Conservation (phyloP, 1,284 basidiomycete species). For the Fomes fomentarius region DNA sequence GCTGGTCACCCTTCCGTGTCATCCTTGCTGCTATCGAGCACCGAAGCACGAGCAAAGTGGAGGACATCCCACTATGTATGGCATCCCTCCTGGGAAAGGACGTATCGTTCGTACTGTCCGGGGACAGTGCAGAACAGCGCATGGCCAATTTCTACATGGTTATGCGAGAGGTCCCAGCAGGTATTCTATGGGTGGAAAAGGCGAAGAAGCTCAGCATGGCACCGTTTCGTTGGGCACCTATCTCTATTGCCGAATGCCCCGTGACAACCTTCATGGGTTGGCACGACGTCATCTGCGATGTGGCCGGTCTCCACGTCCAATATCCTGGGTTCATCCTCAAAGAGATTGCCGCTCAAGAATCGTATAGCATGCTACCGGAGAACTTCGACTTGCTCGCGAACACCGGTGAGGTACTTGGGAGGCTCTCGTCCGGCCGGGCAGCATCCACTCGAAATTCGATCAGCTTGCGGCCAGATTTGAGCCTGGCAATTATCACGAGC, state of each 20-base stretch:
- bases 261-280: neutral
- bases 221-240: neutral
- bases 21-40: neutral
- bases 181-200: neutral
- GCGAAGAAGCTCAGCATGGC: neutral
- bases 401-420: neutral
- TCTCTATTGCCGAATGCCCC: neutral
- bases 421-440: neutral
- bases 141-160: neutral
- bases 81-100: neutral
- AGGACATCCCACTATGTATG: neutral
- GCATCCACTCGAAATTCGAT: neutral
- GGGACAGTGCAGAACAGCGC: neutral
- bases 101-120: neutral
- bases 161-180: neutral
- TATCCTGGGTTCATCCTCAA: neutral
- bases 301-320: neutral
- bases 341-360: neutral
- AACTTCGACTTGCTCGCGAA: neutral
- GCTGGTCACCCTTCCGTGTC: neutral
- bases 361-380: neutral
- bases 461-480: neutral
- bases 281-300: neutral
- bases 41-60: neutral
- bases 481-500: neutral